phyloP scores from a whole-genome alignment of 495 filamentous ascomycete species.

The Collariella sp. region DNA sequence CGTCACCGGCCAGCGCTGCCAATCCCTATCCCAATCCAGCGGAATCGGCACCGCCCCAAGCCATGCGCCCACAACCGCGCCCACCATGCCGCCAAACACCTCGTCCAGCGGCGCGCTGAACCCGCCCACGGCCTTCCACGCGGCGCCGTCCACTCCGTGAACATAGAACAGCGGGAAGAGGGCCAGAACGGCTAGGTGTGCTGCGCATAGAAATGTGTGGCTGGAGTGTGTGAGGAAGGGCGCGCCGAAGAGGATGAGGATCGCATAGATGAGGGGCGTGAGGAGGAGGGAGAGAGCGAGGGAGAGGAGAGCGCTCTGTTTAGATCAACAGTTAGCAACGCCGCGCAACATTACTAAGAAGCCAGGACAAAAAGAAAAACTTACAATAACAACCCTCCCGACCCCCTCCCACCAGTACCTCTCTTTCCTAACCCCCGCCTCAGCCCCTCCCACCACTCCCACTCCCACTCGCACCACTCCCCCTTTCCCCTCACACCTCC shows the following conservation, averaged over 20 bases:
- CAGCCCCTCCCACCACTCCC: constrained; percentile 26
- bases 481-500: constrained; percentile 20
- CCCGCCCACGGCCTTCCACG: constrained; percentile 64
- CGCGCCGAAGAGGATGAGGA: constrained; percentile 82
- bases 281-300: constrained; percentile 50
- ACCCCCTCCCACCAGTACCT: constrained; percentile 21
- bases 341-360: background rate
- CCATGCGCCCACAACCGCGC: constrained; percentile 60
- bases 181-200: constrained; percentile 70
- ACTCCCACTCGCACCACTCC: constrained; percentile 21
- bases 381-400: constrained; percentile 31
- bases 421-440: constrained; percentile 40
- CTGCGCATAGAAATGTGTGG: constrained; percentile 70
- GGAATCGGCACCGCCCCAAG: constrained; percentile 87
- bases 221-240: constrained; percentile 73
- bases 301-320: constrained; percentile 54
- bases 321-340: constrained; percentile 3
- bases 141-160: constrained; percentile 63
- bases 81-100: constrained; percentile 56
- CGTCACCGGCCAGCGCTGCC: constrained; percentile 96
- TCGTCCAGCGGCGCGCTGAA: constrained; percentile 54
- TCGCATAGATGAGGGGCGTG: constrained; percentile 51
- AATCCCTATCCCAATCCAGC: constrained; percentile 88
- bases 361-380: constrained; percentile 9
- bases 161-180: constrained; percentile 70